Base-by-base conservation (phyloP, 345 rosid species). In the Bruguiera gymnorhiza region DNA sequence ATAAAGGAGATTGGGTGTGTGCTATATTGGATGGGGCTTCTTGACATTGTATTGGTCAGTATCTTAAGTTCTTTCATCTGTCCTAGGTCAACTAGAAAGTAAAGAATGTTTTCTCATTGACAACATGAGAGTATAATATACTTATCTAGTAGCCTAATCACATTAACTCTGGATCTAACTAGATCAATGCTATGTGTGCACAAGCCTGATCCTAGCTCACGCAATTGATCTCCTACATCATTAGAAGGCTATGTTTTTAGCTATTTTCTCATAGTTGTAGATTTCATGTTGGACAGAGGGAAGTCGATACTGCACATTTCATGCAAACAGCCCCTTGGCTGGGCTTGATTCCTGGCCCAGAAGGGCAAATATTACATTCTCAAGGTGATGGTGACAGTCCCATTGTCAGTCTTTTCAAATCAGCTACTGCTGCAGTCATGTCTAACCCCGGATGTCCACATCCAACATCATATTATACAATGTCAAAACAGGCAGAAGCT, bases 401-500 rank as follows among this genome's bases (percentile, higher is more conserved):
- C 61, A 73, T 95, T 46, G 98, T 92, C 62, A 85, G 73, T 71
- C 96, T 95, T 79, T 88, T 95, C 70, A 92, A 92, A 78, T 87
- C 97, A 32, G 92, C 96, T 23, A 83, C 87, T 55, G 78, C 91
- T 70, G 96, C 91, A 34, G 76, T 90, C 66, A 88, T 88, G 63
- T 88, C 96, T 19, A 86, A 84, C 64, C 94, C 97, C 23, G 80
- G 86, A 66, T 92, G 93, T 72, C 84, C 88, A 63, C 83, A 84
- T 80, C 92, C 98, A 68, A 76, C 89, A 61, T 89, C 94, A 62
- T 95, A 92, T 83, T 85, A 87, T 78, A 88, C 92, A 69, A 87
- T 95, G 94, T 89, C 98, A 54, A 95, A 95, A 81, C 97, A 92
- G 69, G 99, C 99, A 80, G 98, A 95, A 82, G 98, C 99, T 83